Evolutionary conservation across 1,139 yeast genomes (phyloP).

Genomic region (Saccharomyces hybrid): DNA sequence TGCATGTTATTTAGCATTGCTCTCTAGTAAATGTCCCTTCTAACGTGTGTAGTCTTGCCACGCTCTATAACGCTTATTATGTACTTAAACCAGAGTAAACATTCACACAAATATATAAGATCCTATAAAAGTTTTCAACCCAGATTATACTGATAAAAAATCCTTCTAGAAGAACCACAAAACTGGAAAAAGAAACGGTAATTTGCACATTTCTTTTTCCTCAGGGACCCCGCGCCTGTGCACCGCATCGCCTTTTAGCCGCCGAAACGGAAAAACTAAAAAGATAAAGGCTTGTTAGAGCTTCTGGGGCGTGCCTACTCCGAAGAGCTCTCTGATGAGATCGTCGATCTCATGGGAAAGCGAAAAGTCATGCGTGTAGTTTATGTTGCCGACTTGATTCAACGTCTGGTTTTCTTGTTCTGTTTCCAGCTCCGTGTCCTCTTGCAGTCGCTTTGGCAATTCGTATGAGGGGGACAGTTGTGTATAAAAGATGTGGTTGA

Average conservation of each 20-base stretch:
- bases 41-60: not conserved
- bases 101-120: not conserved
- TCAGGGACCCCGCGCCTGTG: conserved; percentile 1
- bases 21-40: not conserved
- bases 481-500: conserved; percentile 21
- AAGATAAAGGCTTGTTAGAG: not conserved
- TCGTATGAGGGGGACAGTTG: conserved; percentile 24
- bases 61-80: not conserved
- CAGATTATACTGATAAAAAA: not conserved
- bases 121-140: not conserved
- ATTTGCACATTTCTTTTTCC: not conserved
- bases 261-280: not conserved
- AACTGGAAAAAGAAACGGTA: not conserved
- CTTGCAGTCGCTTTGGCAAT: conserved; percentile 23
- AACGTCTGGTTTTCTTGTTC: conserved; percentile 21
- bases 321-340: conserved; percentile 29
- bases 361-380: conserved; percentile 30
- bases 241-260: conserved; percentile 1
- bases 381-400: conserved; percentile 22
- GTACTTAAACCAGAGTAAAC: not conserved
- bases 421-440: conserved; percentile 19
- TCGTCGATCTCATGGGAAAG: conserved; percentile 33
- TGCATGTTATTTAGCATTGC: not conserved
- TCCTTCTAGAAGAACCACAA: conserved; percentile 1
- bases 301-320: conserved; percentile 10